Evolutionary conservation across 306 rosid species (phyloP).

Genomic region (Acacia melanoxylon): DNA sequence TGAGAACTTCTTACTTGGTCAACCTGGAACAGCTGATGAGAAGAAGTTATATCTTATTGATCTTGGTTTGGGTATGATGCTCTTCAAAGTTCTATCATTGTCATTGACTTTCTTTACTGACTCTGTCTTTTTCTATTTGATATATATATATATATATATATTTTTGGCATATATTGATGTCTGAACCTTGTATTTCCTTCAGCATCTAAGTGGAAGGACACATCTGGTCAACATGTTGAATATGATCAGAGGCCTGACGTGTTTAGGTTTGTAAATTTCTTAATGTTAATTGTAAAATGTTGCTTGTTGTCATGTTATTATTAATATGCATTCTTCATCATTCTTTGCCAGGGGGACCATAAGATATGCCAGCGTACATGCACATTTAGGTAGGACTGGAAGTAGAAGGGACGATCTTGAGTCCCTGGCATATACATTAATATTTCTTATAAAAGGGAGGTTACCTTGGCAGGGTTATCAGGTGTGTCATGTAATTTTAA

Average conservation of each 20-base stretch:
- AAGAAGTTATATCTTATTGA: conserved; percentile 90
- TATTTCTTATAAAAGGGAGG: conserved; percentile 91
- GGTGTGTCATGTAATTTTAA: conserved; percentile 43
- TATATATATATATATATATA: background rate
- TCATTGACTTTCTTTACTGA: background rate
- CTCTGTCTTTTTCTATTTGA: background rate
- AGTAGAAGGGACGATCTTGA: conserved; percentile 95
- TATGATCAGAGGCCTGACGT: conserved; percentile 97
- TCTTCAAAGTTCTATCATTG: conserved; percentile 16
- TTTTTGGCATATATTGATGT: conserved; percentile 1
- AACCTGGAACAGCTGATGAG: conserved; percentile 84
- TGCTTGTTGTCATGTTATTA: conserved; percentile 9
- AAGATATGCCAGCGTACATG: conserved; percentile 96
- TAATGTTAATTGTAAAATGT: background rate
- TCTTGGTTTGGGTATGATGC: conserved; percentile 80
- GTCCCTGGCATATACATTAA: conserved; percentile 85
- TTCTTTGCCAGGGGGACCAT: conserved; percentile 77
- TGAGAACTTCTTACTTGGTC: conserved; percentile 95
- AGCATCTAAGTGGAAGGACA: conserved; percentile 94
- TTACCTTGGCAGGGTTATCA: conserved; percentile 99
- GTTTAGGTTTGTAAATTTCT: conserved; percentile 62
- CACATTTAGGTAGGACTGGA: conserved; percentile 94
- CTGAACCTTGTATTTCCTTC: conserved; percentile 38
- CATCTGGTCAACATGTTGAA: conserved; percentile 82
- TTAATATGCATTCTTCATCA: conserved; percentile 17